Percentiles rank a stretch among this genome's conserved stretches.
These are phyloP conservation scores for Brassica hybrid DNA, from an alignment of 441 rosid genomes.

Conservation along the genomic window DNA sequence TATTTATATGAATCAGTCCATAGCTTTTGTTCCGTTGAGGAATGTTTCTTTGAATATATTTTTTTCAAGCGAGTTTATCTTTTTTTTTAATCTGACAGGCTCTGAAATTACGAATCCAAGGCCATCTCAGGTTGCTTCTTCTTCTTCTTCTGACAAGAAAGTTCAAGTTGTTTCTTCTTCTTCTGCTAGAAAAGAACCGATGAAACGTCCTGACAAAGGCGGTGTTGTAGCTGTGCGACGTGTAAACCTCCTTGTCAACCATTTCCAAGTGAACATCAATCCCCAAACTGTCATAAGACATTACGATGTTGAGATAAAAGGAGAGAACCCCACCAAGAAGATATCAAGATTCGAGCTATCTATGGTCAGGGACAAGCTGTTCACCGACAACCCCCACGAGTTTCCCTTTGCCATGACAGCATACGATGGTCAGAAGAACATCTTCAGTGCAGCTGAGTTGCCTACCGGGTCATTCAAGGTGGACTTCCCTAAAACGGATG, in stretches of 20 bases:
- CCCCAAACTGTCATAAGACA: constrained; percentile 58
- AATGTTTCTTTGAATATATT: not conserved
- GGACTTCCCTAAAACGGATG: constrained; percentile 56
- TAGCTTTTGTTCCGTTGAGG: constrained; percentile 9
- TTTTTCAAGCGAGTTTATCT: not conserved
- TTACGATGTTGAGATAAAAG: constrained; percentile 73
- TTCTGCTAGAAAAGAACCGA: constrained; percentile 44
- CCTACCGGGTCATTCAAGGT: constrained; percentile 63
- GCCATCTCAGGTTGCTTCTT: constrained; percentile 37
- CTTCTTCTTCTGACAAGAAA: constrained; percentile 33
- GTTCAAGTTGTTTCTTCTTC: constrained; percentile 34
- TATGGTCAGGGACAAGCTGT: constrained; percentile 61
- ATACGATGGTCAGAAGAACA: constrained; percentile 92
- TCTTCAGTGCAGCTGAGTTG: constrained; percentile 66
- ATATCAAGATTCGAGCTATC: constrained; percentile 53
- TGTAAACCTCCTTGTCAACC: constrained; percentile 64
- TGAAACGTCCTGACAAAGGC: constrained; percentile 70
- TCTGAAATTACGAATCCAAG: constrained; percentile 21
- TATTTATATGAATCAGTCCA: not conserved
- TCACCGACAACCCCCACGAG: constrained; percentile 47
- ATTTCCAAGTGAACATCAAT: constrained; percentile 62
- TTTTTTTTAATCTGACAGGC: constrained; percentile 25
- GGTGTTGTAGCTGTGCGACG: constrained; percentile 50
- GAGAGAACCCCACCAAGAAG: constrained; percentile 40
- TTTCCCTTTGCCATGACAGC: constrained; percentile 77